These are phyloP conservation scores for Phytophthora fragariaefolia DNA, from an alignment of 352 stramenopile genomes.

Conservation along the genomic window DNA sequence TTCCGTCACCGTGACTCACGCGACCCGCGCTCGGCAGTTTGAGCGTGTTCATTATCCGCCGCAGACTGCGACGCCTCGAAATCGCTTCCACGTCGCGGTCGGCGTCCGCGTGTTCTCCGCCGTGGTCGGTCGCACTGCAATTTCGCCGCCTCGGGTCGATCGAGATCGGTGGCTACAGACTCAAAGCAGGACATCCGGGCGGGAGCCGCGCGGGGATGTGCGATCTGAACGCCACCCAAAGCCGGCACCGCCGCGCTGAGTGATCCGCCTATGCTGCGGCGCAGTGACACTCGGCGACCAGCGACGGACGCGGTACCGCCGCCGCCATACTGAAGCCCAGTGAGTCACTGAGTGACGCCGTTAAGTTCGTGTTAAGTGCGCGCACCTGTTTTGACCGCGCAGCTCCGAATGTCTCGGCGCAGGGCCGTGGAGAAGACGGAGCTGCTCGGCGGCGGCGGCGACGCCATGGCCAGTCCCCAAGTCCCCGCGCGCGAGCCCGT, in stretches of 20 bases:
- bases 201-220: constrained; percentile 17
- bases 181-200: constrained; percentile 18
- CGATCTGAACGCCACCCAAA: constrained; percentile 13
- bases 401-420: constrained; percentile 26
- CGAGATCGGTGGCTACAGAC: constrained; percentile 18
- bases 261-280: constrained; percentile 18
- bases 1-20: background rate
- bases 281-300: constrained; percentile 20
- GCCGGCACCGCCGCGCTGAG: constrained; percentile 6
- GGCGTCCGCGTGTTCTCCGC: too few species aligned
- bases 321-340: constrained; percentile 14
- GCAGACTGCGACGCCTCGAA: too few species aligned
- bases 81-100: too few species aligned
- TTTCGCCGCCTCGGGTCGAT: background rate
- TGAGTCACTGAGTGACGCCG: too few species aligned
- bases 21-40: background rate
- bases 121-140: too few species aligned
- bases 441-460: constrained; percentile 16
- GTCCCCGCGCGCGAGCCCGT: constrained; percentile 22
- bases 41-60: background rate
- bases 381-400: constrained; percentile 9
- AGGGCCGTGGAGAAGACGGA: constrained; percentile 25
- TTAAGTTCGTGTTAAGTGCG: constrained; percentile 29
- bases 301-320: constrained; percentile 23
- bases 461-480: constrained; percentile 35